These are phyloP conservation scores for Pyrenophora seminiperda DNA, from an alignment of 2,329 filamentous ascomycete genomes.

Conservation along the genomic window DNA sequence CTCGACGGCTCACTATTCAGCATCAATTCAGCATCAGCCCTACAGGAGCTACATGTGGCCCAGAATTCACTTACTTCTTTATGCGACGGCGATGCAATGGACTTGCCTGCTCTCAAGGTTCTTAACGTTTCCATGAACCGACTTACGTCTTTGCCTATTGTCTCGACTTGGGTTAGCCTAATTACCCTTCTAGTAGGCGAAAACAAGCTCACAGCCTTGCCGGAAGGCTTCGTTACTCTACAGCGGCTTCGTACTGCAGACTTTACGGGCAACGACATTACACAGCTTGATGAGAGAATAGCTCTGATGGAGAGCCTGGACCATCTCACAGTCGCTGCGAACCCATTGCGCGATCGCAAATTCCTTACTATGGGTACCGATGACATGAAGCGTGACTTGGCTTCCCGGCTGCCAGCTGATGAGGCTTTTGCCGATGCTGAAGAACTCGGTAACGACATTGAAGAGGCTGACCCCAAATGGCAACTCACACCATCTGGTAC, in stretches of 20 bases:
- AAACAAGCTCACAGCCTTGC: conserved; percentile 78
- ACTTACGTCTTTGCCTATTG: conserved; percentile 71
- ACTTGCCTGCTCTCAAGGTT: conserved; percentile 72
- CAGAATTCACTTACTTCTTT: conserved; percentile 70
- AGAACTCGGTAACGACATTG: conserved; percentile 9
- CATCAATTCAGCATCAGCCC: conserved; percentile 62
- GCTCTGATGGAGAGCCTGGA: conserved; percentile 78
- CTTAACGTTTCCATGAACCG: conserved; percentile 82
- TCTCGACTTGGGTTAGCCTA: conserved; percentile 75
- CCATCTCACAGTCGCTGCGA: conserved; percentile 80
- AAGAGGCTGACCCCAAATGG: conserved; percentile 27
- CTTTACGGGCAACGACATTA: conserved; percentile 84
- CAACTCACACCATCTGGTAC: conserved; percentile 44
- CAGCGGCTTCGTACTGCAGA: conserved; percentile 75
- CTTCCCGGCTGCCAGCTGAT: conserved; percentile 63
- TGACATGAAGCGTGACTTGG: conserved; percentile 77
- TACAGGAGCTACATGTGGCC: conserved; percentile 79
- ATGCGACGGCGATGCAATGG: conserved; percentile 57
- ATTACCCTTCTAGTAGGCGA: conserved; percentile 77
- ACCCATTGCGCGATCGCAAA: conserved; percentile 87
- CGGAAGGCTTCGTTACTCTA: conserved; percentile 73
- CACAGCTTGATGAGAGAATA: conserved; percentile 74
- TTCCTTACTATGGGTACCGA: conserved; percentile 79
- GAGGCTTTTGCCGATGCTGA: conserved; percentile 3
- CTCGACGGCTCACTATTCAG: conserved; percentile 72